Percentiles rank a stretch among this genome's conserved stretches.
phyloP scores from a whole-genome alignment of 306 rosid species.

The Prunus mongolica region DNA sequence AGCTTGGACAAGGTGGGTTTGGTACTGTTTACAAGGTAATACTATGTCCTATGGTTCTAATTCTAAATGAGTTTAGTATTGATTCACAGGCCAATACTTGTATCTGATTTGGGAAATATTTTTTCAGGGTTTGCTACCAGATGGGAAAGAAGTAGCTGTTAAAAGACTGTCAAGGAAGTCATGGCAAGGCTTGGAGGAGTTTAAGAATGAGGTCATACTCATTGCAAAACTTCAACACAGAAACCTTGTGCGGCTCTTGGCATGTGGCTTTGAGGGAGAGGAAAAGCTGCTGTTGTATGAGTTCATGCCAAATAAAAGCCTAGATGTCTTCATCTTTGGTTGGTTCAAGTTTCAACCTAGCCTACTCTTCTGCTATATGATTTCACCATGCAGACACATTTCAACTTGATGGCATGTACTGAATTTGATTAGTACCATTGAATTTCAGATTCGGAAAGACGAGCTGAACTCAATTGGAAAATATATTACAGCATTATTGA shows the following conservation, averaged over 20 bases:
- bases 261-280: slow-evolving; percentile 48
- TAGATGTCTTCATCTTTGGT: slow-evolving; percentile 57
- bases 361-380: neutral
- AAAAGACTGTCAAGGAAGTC: slow-evolving; percentile 60
- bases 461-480: slow-evolving; percentile 41
- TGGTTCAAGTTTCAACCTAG: neutral
- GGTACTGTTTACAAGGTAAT: slow-evolving; percentile 51
- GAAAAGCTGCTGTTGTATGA: slow-evolving; percentile 61
- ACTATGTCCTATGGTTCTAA: neutral
- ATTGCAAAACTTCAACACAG: slow-evolving; percentile 63
- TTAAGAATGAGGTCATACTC: slow-evolving; percentile 52
- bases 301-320: slow-evolving; percentile 61
- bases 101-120: slow-evolving; percentile 1
- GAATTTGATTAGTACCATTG: neutral
- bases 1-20: slow-evolving; percentile 68
- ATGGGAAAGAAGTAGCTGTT: slow-evolving; percentile 56
- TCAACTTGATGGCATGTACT: neutral
- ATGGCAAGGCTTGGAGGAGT: slow-evolving; percentile 63
- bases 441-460: slow-evolving; percentile 34
- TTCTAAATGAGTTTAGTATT: neutral
- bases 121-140: slow-evolving; percentile 50
- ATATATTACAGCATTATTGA: slow-evolving; percentile 33
- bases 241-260: slow-evolving; percentile 63
- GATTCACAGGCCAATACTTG: neutral
- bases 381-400: neutral